These are phyloP conservation scores for Dryas alaskensis DNA, from an alignment of 306 rosid species.

Conservation along the genomic window DNA sequence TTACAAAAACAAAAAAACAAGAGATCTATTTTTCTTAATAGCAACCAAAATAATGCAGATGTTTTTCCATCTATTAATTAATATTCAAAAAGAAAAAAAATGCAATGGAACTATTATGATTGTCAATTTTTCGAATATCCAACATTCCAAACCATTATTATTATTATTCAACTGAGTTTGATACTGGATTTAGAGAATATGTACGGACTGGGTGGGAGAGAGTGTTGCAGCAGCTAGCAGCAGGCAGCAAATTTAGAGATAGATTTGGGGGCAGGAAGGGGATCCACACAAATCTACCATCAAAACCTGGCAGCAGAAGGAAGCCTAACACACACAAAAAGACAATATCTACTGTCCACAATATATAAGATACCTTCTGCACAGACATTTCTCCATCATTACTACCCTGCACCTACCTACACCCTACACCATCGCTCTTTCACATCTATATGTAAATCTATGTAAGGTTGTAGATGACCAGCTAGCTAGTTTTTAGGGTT, in stretches of 20 bases:
- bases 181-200: background rate
- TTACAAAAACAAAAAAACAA: no score
- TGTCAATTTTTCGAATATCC: background rate
- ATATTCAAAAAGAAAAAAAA: no score
- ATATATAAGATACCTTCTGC: constrained; percentile 47
- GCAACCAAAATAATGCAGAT: no score
- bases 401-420: constrained; percentile 16
- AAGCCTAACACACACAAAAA: constrained; percentile 31
- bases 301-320: constrained; percentile 33
- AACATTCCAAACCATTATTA: constrained; percentile 4
- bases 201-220: constrained; percentile 8
- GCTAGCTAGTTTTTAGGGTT: background rate
- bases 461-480: background rate
- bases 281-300: constrained; percentile 27
- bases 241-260: constrained; percentile 49
- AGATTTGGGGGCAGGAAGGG: constrained; percentile 47
- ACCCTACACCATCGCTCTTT: background rate
- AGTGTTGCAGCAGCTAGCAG: background rate
- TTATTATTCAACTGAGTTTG: background rate
- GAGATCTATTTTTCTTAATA: no score
- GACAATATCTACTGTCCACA: constrained; percentile 32
- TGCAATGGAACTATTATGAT: background rate
- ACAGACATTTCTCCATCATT: constrained; percentile 56
- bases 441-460: background rate
- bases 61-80: no score